Evolutionary conservation across 129 eudicot genomes (phyloP).

Genomic region (Flaveria ramosissima): DNA sequence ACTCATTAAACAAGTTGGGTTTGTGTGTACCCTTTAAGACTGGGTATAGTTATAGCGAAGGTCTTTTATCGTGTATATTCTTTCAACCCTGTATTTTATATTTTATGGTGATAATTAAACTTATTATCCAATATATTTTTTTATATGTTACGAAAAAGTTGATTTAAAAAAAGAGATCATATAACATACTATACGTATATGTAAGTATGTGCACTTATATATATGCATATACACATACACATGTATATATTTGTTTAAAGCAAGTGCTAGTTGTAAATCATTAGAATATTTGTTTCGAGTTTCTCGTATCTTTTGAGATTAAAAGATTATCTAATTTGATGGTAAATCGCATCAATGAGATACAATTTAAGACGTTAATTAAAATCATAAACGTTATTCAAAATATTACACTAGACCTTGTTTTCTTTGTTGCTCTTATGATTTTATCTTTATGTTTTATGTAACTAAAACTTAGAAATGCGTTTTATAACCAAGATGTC

Average conservation of each 20-base stretch:
- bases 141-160: not conserved
- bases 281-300: not conserved
- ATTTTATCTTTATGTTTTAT: not conserved
- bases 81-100: not conserved
- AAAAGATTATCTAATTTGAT: not conserved
- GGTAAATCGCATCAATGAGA: not conserved
- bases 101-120: constrained; percentile 28
- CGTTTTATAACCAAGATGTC: constrained; percentile 1
- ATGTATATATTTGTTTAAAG: too few species aligned
- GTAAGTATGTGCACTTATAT: not conserved
- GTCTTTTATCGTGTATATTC: constrained; percentile 32
- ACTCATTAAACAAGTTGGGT: constrained; percentile 11
- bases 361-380: not conserved
- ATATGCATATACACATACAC: not conserved
- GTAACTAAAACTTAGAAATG: not conserved
- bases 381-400: not conserved
- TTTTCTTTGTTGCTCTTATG: not conserved
- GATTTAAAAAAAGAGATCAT: not conserved
- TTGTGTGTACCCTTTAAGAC: constrained; percentile 28
- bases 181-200: too few species aligned
- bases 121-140: constrained; percentile 15
- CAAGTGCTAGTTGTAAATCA: not conserved
- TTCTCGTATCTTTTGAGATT: not conserved
- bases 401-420: not conserved
- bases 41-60: constrained; percentile 38